Evolutionary conservation across 2,329 filamentous ascomycete species (phyloP).

Genomic region (Coleophoma eucalyptorum): DNA sequence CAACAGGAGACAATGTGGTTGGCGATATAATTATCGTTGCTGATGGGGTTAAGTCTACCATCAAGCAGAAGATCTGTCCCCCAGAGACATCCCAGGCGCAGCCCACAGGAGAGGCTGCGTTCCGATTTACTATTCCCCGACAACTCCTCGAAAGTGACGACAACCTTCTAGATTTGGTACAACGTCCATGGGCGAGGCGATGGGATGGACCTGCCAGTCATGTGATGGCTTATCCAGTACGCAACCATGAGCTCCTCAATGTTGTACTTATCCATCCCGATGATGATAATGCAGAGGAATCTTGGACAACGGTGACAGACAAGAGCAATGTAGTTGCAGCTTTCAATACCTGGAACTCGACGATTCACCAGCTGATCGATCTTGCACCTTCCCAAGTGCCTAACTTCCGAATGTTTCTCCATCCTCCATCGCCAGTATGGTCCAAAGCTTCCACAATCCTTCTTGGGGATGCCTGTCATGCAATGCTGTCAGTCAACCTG

Average conservation of each 20-base stretch:
- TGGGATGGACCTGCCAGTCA: slow-evolving; percentile 26
- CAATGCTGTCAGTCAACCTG: slow-evolving; percentile 40
- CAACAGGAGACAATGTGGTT: slow-evolving; percentile 23
- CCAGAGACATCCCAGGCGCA: slow-evolving; percentile 30
- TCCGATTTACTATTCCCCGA: slow-evolving; percentile 47
- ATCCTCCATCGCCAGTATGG: slow-evolving; percentile 5
- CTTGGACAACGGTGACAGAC: slow-evolving; percentile 3
- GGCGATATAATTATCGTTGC: slow-evolving; percentile 48
- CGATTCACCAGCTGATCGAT: slow-evolving; percentile 8
- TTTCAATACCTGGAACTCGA: slow-evolving; percentile 9
- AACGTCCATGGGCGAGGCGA: slow-evolving; percentile 43
- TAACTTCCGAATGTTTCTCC: slow-evolving; percentile 10
- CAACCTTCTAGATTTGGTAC: slow-evolving; percentile 50
- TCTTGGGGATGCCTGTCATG: slow-evolving; percentile 58
- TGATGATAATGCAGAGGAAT: slow-evolving; percentile 26
- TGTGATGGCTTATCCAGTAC: slow-evolving; percentile 27
- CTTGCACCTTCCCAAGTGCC: slow-evolving; percentile 8
- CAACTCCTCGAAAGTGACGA: slow-evolving; percentile 36
- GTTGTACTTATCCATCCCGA: slow-evolving; percentile 19
- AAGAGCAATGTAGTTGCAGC: slow-evolving; percentile 5
- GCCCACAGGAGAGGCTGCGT: slow-evolving; percentile 48
- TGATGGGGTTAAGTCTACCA: slow-evolving; percentile 49
- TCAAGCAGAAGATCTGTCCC: slow-evolving; percentile 35
- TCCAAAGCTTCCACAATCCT: slow-evolving; percentile 4
- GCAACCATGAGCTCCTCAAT: slow-evolving; percentile 18